A percentile compares a stretch with the other conserved stretches of the same genome.
Evolutionary conservation across 2,329 filamentous ascomycete genomes (phyloP).

Genomic region (Myriosclerotinia curreyana): DNA sequence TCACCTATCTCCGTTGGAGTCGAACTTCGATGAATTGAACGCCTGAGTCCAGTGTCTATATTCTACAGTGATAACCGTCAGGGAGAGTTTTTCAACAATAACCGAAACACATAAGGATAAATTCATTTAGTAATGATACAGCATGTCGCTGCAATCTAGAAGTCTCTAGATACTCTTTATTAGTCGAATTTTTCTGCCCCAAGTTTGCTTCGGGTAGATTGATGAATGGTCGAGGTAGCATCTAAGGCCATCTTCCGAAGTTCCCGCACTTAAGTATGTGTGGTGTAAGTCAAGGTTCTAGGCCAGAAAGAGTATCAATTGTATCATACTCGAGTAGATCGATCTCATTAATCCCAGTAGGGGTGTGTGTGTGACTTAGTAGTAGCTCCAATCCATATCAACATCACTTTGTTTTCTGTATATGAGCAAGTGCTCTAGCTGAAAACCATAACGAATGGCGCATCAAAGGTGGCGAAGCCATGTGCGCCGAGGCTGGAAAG

Average conservation of each 20-base stretch:
- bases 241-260: background rate
- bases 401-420: background rate
- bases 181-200: background rate
- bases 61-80: background rate
- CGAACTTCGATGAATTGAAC: too few relatives aligned
- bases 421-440: background rate
- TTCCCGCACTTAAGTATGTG: background rate
- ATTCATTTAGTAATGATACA: conserved; percentile 3
- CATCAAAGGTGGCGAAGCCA: background rate
- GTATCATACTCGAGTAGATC: too few relatives aligned
- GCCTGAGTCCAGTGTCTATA: background rate
- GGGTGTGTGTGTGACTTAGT: too few relatives aligned
- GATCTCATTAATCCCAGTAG: too few relatives aligned
- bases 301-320: too few relatives aligned
- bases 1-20: too few relatives aligned
- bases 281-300: too few relatives aligned
- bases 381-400: too few relatives aligned
- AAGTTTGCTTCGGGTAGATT: background rate
- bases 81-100: background rate
- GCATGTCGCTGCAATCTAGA: background rate
- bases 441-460: background rate
- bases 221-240: background rate
- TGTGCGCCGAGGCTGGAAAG: background rate
- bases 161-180: background rate
- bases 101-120: background rate